Evolutionary conservation across 192 early-diverging fungal genomes (phyloP), one percentile per base, ranked within the genome.

Genomic region (Powellomyces hirtus): DNA sequence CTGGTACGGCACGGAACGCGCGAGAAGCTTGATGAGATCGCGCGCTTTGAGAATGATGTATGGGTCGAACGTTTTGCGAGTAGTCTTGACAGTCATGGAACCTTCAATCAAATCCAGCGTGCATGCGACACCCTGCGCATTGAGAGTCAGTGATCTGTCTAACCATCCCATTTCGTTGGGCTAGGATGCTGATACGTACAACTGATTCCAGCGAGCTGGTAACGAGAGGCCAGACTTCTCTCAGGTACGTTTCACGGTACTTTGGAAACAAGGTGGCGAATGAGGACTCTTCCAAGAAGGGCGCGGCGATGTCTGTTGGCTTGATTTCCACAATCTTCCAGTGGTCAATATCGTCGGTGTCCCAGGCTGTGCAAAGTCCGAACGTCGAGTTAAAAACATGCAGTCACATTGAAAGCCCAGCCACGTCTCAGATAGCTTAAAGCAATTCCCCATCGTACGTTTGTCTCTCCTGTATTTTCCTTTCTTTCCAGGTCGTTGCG

Each of bases 231-330:
- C 96, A 98, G 11, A 91, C 80, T 75, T 97, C 92, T 60, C 82
- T 87, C 60, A 99, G 73, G 70, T 98, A 99, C 64, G 86, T 83
- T 83, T 99, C 95, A 64, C 95, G 86, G 83, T 99, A 99, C 81
- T 98, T 98, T 30, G 97, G 97, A 64, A 99, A 99, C 74, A 99
- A 75, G 5, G 94, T 96, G 10, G 96, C 95, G 80, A 99, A 99
- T 3, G 91, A 92, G 8, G 92, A 94, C 73, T 98, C 97, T 72
- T 99, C 97, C 31, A 90, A 82, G 50, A 99, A 90, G 20, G 91
- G 82, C 1, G 78, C 59, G 70, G 85, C 83, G 60, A 62, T 68
- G 27, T 72, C 46, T 52, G 92, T 93, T 1, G 84, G 75, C 44
- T 86, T 88, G 77, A 96, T 97, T 59, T 88, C 82, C 1, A 95